phyloP scores from a whole-genome alignment of 225 moss, liverwort and hornwort genomes.

The Ulota crispa region DNA sequence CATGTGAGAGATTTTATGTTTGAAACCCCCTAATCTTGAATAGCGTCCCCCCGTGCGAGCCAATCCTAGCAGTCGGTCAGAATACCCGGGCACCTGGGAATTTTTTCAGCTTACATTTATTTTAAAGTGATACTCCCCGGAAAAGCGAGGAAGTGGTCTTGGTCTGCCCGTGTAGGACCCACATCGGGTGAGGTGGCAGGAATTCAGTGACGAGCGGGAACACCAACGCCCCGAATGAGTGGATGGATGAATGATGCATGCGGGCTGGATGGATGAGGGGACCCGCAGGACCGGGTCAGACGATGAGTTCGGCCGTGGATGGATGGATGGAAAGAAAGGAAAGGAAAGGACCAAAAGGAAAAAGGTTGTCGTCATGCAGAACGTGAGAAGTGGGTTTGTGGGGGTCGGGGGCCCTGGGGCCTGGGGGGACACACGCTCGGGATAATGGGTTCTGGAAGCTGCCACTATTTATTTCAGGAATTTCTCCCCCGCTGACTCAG shows the following conservation, averaged over 20 bases:
- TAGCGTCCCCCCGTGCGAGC: no score
- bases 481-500: neutral
- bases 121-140: neutral
- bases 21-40: no score
- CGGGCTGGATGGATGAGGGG: constrained; percentile 12
- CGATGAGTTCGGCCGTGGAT: neutral
- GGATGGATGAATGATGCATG: constrained; percentile 22
- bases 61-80: no score
- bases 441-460: constrained; percentile 12
- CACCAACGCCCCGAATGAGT: constrained; percentile 7
- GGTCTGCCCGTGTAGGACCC: neutral
- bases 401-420: neutral
- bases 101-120: no score
- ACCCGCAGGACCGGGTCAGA: constrained; percentile 3
- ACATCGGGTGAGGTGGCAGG: constrained; percentile 3
- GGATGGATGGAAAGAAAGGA: neutral
- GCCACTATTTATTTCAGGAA: neutral
- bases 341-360: neutral
- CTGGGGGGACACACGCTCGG: neutral
- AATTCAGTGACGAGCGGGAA: constrained; percentile 6
- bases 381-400: neutral
- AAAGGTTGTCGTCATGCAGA: neutral
- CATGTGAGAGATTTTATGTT: no score
- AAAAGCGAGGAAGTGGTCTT: constrained; percentile 14
- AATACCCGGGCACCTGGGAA: no score